Base-by-base conservation (phyloP, 225 moss, liverwort and hornwort genomes). In the Climacium dendroides region DNA sequence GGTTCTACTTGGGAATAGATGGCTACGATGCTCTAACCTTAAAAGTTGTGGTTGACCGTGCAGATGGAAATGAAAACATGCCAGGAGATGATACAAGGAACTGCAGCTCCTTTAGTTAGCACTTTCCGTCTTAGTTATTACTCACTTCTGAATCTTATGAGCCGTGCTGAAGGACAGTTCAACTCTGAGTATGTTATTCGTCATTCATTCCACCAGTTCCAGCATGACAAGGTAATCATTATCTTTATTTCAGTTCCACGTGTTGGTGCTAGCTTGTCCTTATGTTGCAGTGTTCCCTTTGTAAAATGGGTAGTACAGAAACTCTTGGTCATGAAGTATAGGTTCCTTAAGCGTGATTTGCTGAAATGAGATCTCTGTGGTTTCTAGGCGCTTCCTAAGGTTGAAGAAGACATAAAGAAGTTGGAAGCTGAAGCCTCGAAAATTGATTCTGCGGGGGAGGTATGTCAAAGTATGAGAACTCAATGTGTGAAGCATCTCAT, bases 121-220 rank as follows among this genome's bases (percentile, higher is more conserved):
- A 98, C 97, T 83, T 98, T 98, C 67, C 94, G 97, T 89, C 94
- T 98, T 78, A 97, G 97, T 90, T 98, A 97, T 87, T 98, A 95
- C 89, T 96, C 96, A 71, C 97, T 98, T 81, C 93, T 98, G 65
- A 98, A 98, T 85, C 94, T 98, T 41, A 98, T 98, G 98, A 97
- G 98, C 87, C 93, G 98, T 78, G 97, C 95, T 45, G 98, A 98
- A 85, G 98, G 98, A 83, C 95, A 97, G 41, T 96, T 96, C 85
- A 94, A 97, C 83, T 92, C 95, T 74, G 95, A 98, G 89, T 90
- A 96, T 89, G 97, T 98, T 32, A 95, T 98, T 77, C 95, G 92
- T 82, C 94, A 98, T 91, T 97, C 98, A 18, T 98, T 98, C 83
- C 97, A 98, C 87, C 97, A 98, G 91, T 98, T 98, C 73, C 97